A percentile compares a stretch with the other conserved stretches of the same genome.
These are phyloP conservation scores for Iris macrosiphon DNA, from an alignment of 106 monocot genomes.

Conservation along the genomic window DNA sequence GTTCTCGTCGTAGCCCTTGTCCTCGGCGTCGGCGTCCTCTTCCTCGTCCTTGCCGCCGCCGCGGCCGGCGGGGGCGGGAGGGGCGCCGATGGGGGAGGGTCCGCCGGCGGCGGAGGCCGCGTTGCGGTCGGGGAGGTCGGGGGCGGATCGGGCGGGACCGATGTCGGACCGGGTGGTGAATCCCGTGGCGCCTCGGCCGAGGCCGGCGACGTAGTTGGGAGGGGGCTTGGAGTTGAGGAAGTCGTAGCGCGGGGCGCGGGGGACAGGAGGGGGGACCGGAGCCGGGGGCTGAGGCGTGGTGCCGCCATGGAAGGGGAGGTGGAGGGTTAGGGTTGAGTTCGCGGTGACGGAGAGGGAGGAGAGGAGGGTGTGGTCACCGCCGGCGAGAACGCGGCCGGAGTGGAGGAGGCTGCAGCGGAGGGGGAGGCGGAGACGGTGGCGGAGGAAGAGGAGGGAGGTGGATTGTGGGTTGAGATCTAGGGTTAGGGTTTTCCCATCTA, in stretches of 20 bases:
- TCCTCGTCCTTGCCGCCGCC: constrained; percentile 38
- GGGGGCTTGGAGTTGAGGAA: constrained; percentile 95
- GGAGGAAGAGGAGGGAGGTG: constrained; percentile 34
- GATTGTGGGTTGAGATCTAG: constrained; percentile 42
- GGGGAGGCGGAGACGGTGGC: constrained; percentile 28
- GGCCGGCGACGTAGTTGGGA: constrained; percentile 91
- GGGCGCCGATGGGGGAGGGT: constrained; percentile 20
- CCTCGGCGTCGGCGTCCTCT: constrained; percentile 73
- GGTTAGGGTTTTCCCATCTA: constrained; percentile 50
- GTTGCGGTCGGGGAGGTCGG: constrained; percentile 87
- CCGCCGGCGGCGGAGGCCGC: too few relatives aligned
- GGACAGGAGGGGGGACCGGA: too few relatives aligned
- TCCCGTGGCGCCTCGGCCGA: constrained; percentile 94
- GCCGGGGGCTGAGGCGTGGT: constrained; percentile 21
- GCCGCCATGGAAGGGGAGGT: constrained; percentile 54
- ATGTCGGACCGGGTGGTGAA: constrained; percentile 98
- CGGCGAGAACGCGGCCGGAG: constrained; percentile 24
- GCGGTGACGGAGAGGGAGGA: constrained; percentile 20
- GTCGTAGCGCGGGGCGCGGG: constrained; percentile 60
- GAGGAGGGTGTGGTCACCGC: constrained; percentile 1
- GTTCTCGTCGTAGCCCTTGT: constrained; percentile 97
- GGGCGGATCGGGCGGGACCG: constrained; percentile 90
- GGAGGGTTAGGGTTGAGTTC: constrained; percentile 36
- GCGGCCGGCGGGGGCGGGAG: constrained; percentile 25
- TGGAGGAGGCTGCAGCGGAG: constrained; percentile 43